These are phyloP conservation scores for Aspergillus persii DNA, from an alignment of 2,329 filamentous ascomycete species.

Conservation along the genomic window DNA sequence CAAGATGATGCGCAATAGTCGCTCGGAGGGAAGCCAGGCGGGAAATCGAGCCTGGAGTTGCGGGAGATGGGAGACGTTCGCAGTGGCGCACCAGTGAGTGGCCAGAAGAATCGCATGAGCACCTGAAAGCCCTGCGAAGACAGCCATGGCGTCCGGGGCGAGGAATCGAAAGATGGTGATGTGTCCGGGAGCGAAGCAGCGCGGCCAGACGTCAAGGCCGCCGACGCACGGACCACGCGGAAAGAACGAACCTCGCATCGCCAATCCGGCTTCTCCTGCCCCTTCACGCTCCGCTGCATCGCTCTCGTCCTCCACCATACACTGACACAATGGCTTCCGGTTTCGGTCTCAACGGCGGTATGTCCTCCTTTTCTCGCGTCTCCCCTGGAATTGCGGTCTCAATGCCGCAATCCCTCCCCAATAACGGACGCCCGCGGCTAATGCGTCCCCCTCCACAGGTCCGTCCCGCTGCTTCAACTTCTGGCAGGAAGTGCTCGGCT, in stretches of 20 bases:
- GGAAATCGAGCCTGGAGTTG: slow-evolving; percentile 50
- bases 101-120: slow-evolving; percentile 60
- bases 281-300: slow-evolving; percentile 22
- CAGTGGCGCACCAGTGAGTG: slow-evolving; percentile 54
- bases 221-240: slow-evolving; percentile 21
- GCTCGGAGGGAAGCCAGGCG: slow-evolving; percentile 49
- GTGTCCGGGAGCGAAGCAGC: slow-evolving; percentile 21
- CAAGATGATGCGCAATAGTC: slow-evolving; percentile 58
- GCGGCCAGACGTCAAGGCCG: slow-evolving; percentile 10
- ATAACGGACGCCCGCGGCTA: slow-evolving; percentile 21
- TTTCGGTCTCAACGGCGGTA: slow-evolving; percentile 56
- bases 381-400: slow-evolving; percentile 2
- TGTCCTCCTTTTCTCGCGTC: slow-evolving; percentile 20
- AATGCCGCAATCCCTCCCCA: slow-evolving; percentile 14
- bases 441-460: slow-evolving; percentile 45
- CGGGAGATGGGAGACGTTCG: slow-evolving; percentile 53
- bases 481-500: slow-evolving; percentile 98
- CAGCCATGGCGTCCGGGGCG: slow-evolving; percentile 34
- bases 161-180: slow-evolving; percentile 22
- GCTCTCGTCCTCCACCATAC: slow-evolving; percentile 19
- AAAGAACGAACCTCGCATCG: slow-evolving; percentile 27
- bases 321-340: slow-evolving; percentile 48
- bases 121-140: slow-evolving; percentile 46
- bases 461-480: slow-evolving; percentile 91
- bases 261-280: slow-evolving; percentile 32